These are phyloP conservation scores for Bryoglossum gracile DNA, from an alignment of 495 filamentous ascomycete genomes.

Conservation along the genomic window DNA sequence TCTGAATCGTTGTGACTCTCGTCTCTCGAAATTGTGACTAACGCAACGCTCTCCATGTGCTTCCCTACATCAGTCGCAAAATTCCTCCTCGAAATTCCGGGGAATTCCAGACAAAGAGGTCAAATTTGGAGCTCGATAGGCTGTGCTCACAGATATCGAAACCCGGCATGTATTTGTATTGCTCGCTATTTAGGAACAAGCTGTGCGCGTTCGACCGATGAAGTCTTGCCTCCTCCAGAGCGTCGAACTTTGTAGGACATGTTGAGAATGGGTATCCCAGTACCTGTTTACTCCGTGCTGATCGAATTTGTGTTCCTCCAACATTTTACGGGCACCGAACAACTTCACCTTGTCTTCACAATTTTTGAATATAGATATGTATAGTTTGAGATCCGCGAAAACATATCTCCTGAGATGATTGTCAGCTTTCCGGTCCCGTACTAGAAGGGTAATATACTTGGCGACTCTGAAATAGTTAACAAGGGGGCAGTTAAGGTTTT, in stretches of 20 bases:
- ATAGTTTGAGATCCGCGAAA: slow-evolving; percentile 29
- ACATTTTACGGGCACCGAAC: slow-evolving; percentile 22
- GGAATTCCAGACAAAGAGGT: slow-evolving; percentile 10
- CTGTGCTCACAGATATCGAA: no score
- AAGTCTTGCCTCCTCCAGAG: no score
- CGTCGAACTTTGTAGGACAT: no score
- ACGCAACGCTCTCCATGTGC: slow-evolving; percentile 27
- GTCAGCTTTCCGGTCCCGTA: no score
- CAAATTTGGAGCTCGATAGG: no score
- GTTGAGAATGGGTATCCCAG: no score
- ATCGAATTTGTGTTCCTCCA: slow-evolving; percentile 28
- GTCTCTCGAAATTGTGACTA: slow-evolving; percentile 18
- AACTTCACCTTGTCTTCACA: slow-evolving; percentile 22
- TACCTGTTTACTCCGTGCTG: no score
- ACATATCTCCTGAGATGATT: slow-evolving; percentile 25
- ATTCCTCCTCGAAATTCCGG: slow-evolving; percentile 9
- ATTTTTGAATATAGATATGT: slow-evolving; percentile 28
- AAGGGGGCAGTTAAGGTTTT: no score
- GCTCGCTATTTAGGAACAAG: no score
- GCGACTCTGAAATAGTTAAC: slow-evolving; percentile 19
- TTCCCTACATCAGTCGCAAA: slow-evolving; percentile 22
- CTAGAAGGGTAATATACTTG: no score
- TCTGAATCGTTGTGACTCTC: slow-evolving; percentile 13
- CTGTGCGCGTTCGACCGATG: no score
- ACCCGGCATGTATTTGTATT: no score